Conservation (phyloP, 1,139 yeast genomes). For the Saccharomyces hybrid region DNA sequence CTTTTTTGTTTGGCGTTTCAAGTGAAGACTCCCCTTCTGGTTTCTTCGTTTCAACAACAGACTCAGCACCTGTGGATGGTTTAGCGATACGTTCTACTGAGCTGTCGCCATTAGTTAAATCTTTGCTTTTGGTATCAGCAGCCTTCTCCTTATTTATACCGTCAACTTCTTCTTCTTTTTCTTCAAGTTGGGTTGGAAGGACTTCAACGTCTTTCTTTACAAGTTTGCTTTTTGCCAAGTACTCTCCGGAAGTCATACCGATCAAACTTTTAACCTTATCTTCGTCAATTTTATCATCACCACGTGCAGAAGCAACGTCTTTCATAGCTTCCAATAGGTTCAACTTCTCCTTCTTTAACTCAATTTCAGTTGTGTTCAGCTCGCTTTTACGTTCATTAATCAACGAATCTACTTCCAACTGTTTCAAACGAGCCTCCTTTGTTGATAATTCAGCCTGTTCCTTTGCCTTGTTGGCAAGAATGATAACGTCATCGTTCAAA, state of each 20-base stretch:
- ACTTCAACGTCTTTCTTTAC: neutral
- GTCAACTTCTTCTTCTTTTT: neutral
- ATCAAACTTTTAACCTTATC: slow-evolving; percentile 24
- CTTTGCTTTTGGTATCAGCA: neutral
- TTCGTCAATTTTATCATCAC: slow-evolving; percentile 25
- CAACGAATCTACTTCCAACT: slow-evolving; percentile 27
- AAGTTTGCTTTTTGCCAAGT: slow-evolving; percentile 3
- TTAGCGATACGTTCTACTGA: slow-evolving; percentile 31
- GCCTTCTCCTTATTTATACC: neutral
- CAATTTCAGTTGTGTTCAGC: slow-evolving; percentile 19
- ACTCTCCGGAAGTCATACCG: slow-evolving; percentile 27
- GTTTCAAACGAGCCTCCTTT: slow-evolving; percentile 28
- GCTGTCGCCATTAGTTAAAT: neutral
- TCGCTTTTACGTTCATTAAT: slow-evolving; percentile 29
- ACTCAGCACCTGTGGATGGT: slow-evolving; percentile 28
- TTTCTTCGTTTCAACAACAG: neutral
- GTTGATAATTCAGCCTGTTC: slow-evolving; percentile 27
- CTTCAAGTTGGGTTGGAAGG: neutral
- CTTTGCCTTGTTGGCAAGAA: slow-evolving; percentile 22
- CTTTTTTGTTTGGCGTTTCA: neutral
- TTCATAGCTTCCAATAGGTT: slow-evolving; percentile 11
- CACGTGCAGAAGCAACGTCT: slow-evolving; percentile 17
- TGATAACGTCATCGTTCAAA: slow-evolving; percentile 17
- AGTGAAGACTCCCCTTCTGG: neutral
- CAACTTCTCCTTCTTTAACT: slow-evolving; percentile 15